phyloP scores from a whole-genome alignment of 208 protist genomes.

The Vickermania spadyakhi region DNA sequence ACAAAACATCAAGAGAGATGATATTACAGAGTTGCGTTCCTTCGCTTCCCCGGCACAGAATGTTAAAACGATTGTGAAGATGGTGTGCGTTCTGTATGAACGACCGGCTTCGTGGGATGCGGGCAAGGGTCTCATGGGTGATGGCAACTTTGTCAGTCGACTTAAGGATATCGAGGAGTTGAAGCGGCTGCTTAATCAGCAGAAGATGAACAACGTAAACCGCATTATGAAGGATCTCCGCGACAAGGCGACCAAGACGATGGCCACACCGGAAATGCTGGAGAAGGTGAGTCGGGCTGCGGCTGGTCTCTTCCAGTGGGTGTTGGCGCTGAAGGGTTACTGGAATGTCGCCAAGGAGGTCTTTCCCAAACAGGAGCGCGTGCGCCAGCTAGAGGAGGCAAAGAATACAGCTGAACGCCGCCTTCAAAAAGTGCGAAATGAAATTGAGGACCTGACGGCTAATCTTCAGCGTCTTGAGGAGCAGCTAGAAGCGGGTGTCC shows the following conservation, averaged over 20 bases:
- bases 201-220: slow-evolving; percentile 93
- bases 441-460: slow-evolving; percentile 90
- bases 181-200: slow-evolving; percentile 82
- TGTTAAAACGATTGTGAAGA: slow-evolving; percentile 94
- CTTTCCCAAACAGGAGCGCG: slow-evolving; percentile 93
- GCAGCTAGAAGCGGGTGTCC: slow-evolving; percentile 84
- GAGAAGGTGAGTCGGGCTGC: slow-evolving; percentile 90
- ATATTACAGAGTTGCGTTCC: slow-evolving; percentile 96
- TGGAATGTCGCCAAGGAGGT: slow-evolving; percentile 96
- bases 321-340: slow-evolving; percentile 96
- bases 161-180: slow-evolving; percentile 88
- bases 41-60: slow-evolving; percentile 94
- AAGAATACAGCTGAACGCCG: slow-evolving; percentile 87
- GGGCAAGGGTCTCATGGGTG: slow-evolving; percentile 89
- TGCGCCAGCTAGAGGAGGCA: slow-evolving; percentile 89
- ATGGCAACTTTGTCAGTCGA: slow-evolving; percentile 82
- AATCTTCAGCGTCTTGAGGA: slow-evolving; percentile 87
- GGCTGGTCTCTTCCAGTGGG: slow-evolving; percentile 95
- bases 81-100: slow-evolving; percentile 91
- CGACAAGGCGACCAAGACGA: slow-evolving; percentile 35
- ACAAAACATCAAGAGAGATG: slow-evolving; percentile 91
- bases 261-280: slow-evolving; percentile 52
- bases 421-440: slow-evolving; percentile 68
- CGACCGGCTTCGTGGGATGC: slow-evolving; percentile 84
- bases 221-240: slow-evolving; percentile 88